Conservation (phyloP, 352 stramenopile species). For the Globisporangium recalcitrans region DNA sequence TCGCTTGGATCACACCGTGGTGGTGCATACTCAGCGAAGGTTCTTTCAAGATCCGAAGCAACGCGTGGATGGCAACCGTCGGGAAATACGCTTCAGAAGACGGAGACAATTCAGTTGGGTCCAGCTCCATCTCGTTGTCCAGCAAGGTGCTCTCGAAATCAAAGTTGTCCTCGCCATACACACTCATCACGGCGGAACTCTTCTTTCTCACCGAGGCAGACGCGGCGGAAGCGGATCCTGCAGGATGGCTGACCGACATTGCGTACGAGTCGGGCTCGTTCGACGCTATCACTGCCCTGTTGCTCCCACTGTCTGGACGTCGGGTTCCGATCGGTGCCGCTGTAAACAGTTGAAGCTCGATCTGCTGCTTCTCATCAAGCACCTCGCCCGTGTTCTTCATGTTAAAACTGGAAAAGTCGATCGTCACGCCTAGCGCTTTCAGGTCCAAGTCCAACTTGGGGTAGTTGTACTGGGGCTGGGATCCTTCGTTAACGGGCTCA, state of each 20-base stretch:
- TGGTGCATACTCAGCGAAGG: slow-evolving; percentile 94
- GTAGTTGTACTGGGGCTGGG: slow-evolving; percentile 30
- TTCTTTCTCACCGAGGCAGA: slow-evolving; percentile 26
- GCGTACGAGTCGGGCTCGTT: slow-evolving; percentile 9
- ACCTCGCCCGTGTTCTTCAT: slow-evolving; percentile 49
- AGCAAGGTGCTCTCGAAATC: slow-evolving; percentile 69
- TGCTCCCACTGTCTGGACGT: slow-evolving; percentile 30
- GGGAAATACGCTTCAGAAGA: slow-evolving; percentile 94
- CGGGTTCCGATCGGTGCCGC: slow-evolving; percentile 81
- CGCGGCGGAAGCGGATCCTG: slow-evolving; percentile 13
- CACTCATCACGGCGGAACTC: slow-evolving; percentile 8
- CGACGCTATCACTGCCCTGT: slow-evolving; percentile 1
- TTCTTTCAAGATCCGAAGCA: slow-evolving; percentile 96
- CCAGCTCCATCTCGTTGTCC: slow-evolving; percentile 55
- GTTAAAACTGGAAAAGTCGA: slow-evolving; percentile 52
- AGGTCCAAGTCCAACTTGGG: slow-evolving; percentile 55
- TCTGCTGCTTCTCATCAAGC: slow-evolving; percentile 84
- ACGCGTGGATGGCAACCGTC: slow-evolving; percentile 94
- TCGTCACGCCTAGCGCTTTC: slow-evolving; percentile 46
- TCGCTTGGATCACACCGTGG: slow-evolving; percentile 95
- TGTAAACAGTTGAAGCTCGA: slow-evolving; percentile 82
- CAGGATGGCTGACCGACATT: slow-evolving; percentile 20
- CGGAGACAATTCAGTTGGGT: slow-evolving; percentile 65
- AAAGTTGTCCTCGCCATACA: slow-evolving; percentile 35
- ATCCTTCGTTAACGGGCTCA: background rate